phyloP scores from a whole-genome alignment of 306 rosid species.

The Mucuna pruriens region DNA sequence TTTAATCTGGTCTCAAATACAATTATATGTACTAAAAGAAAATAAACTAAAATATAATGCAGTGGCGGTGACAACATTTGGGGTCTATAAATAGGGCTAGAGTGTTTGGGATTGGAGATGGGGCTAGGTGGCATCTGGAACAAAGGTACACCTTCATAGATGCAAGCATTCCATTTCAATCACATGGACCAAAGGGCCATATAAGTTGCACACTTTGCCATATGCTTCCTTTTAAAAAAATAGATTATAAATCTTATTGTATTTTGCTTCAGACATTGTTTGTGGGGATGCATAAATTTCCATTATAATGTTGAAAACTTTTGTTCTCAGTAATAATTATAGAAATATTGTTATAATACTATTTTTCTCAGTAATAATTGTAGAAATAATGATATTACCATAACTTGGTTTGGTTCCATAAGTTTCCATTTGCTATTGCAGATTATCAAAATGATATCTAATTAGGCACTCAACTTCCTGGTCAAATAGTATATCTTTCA shows the following conservation, averaged over 20 bases:
- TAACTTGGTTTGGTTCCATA: slow-evolving; percentile 13
- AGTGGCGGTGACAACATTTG: slow-evolving; percentile 1
- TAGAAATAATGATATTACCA: slow-evolving; percentile 9
- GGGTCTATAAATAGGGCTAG: not conserved
- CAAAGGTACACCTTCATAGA: not conserved
- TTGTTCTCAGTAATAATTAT: not conserved
- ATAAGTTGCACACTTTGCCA: not conserved
- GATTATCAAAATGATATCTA: slow-evolving; percentile 20
- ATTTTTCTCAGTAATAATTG: not conserved
- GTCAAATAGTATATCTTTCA: slow-evolving; percentile 1
- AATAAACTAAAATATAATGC: slow-evolving; percentile 1
- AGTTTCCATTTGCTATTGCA: slow-evolving; percentile 19
- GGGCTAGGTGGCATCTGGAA: not conserved
- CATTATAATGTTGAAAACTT: slow-evolving; percentile 4
- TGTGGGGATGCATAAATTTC: not conserved
- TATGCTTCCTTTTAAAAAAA: not conserved
- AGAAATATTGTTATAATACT: not conserved
- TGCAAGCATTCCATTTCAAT: not conserved
- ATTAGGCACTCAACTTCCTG: slow-evolving; percentile 24
- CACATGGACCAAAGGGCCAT: not conserved
- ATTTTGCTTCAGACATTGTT: slow-evolving; percentile 1
- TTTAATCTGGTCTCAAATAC: not conserved
- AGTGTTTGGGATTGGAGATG: not conserved
- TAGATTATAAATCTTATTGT: not conserved
- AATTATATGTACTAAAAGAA: not conserved